phyloP scores from a whole-genome alignment of 1,284 basidiomycete species.

The Ganoderma sinense region DNA sequence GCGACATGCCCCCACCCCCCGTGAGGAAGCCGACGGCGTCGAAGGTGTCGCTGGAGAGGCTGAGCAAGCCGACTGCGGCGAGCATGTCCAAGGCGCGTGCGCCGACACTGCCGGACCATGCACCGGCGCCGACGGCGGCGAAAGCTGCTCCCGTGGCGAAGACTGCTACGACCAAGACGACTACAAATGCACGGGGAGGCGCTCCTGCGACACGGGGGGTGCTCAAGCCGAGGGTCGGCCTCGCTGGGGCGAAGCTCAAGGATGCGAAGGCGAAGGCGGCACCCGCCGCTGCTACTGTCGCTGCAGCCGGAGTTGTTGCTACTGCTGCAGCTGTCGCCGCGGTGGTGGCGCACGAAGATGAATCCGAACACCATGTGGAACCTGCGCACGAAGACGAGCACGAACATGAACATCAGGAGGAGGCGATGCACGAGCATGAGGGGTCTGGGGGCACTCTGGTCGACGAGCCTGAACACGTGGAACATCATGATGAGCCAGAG shows the following conservation, averaged over 20 bases:
- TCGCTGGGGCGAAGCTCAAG: constrained; percentile 29
- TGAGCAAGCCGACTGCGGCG: constrained; percentile 81
- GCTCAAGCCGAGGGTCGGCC: constrained; percentile 26
- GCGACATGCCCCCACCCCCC: constrained; percentile 54
- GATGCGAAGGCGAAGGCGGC: constrained; percentile 24
- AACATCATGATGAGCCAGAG: constrained; percentile 29
- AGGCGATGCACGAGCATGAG: constrained; percentile 28
- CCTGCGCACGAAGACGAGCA: constrained; percentile 7
- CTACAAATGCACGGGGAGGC: constrained; percentile 32
- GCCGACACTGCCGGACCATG: constrained; percentile 25
- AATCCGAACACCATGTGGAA: constrained; percentile 1
- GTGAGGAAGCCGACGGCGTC: constrained; percentile 56
- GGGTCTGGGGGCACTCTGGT: constrained; percentile 26
- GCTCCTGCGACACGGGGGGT: constrained; percentile 32
- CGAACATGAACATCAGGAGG: constrained; percentile 9
- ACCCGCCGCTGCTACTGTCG: constrained; percentile 15
- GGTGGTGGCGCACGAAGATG: constrained; percentile 27
- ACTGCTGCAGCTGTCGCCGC: constrained; percentile 26
- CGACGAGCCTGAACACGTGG: constrained; percentile 26
- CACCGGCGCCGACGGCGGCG: constrained; percentile 26
- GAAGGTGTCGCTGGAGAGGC: constrained; percentile 59
- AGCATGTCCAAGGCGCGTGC: constrained; percentile 62
- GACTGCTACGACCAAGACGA: neutral
- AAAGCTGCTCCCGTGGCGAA: constrained; percentile 22
- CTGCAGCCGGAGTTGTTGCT: constrained; percentile 28